Percentiles rank a stretch among this genome's conserved stretches.
Conservation (phyloP, 305 asterid species). For the Fraxinus paxiana region DNA sequence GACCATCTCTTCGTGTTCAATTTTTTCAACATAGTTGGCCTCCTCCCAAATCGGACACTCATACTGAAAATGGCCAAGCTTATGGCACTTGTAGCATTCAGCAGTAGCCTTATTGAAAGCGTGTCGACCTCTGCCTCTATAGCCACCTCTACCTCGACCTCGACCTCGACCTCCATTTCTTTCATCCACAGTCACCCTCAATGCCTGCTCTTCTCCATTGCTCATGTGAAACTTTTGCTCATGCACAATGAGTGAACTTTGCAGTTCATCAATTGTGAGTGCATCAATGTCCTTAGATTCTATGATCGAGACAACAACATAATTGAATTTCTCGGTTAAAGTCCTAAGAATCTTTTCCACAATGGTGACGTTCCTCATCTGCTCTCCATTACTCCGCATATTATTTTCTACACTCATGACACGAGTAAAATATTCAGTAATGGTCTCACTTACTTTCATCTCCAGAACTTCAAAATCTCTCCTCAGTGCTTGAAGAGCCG, state of each 20-base stretch:
- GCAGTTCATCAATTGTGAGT: conserved; percentile 10
- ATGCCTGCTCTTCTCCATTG: neutral
- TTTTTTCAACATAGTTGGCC: neutral
- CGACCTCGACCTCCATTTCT: too few relatives aligned
- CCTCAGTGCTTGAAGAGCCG: too few relatives aligned
- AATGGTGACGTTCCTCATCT: neutral
- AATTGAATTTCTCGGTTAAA: conserved; percentile 1
- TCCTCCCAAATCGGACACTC: too few relatives aligned
- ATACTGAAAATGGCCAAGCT: too few relatives aligned
- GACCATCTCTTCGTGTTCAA: neutral
- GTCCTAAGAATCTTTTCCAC: conserved; percentile 17
- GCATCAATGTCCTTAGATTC: conserved; percentile 7
- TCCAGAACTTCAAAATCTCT: conserved; percentile 10
- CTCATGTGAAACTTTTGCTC: neutral
- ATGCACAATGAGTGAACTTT: neutral
- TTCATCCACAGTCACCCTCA: neutral
- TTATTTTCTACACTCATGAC: conserved; percentile 20
- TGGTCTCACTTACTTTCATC: conserved; percentile 14
- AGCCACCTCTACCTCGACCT: neutral
- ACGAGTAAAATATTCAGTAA: neutral
- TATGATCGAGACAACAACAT: conserved; percentile 8
- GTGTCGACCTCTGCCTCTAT: neutral
- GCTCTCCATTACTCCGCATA: conserved; percentile 8
- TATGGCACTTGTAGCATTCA: too few relatives aligned
- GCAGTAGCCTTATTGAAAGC: neutral